Evolutionary conservation across 148 eudicot species (phyloP).

Genomic region (Diospyros kaki): DNA sequence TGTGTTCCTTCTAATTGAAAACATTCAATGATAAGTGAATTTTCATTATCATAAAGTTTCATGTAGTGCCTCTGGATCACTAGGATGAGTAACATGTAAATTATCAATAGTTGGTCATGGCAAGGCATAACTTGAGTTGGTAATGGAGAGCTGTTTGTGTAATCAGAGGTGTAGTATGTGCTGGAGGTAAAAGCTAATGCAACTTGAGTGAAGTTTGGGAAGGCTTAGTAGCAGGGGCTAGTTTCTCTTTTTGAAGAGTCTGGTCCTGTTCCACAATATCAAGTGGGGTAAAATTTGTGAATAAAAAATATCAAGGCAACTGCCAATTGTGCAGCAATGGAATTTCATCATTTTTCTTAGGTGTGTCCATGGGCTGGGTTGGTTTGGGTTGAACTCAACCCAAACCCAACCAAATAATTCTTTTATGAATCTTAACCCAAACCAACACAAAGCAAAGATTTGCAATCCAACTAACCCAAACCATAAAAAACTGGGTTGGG

Average conservation of each 20-base stretch:
- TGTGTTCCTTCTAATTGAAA: not conserved
- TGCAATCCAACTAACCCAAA: too few species aligned
- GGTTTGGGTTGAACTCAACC: too few species aligned
- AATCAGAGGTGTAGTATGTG: not conserved
- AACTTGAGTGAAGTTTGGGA: slow-evolving; percentile 1
- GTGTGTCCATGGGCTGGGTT: too few species aligned
- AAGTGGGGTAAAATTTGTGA: not conserved
- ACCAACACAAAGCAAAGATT: too few species aligned
- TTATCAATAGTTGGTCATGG: not conserved
- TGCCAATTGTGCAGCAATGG: not conserved
- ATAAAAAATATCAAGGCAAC: not conserved
- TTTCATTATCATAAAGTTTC: not conserved
- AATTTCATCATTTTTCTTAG: not conserved
- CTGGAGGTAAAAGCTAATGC: not conserved
- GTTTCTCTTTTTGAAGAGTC: not conserved
- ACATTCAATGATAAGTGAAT: not conserved
- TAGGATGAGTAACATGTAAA: not conserved
- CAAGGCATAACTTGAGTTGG: slow-evolving; percentile 2
- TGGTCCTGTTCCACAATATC: not conserved
- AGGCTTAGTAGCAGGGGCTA: not conserved
- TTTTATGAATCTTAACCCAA: too few species aligned
- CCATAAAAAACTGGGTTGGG: too few species aligned
- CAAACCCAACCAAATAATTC: too few species aligned
- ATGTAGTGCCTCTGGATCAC: too few species aligned
- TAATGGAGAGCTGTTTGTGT: slow-evolving; percentile 1